These are phyloP conservation scores for Saturnispora dispora DNA, from an alignment of 805 yeast genomes.

Conservation along the genomic window DNA sequence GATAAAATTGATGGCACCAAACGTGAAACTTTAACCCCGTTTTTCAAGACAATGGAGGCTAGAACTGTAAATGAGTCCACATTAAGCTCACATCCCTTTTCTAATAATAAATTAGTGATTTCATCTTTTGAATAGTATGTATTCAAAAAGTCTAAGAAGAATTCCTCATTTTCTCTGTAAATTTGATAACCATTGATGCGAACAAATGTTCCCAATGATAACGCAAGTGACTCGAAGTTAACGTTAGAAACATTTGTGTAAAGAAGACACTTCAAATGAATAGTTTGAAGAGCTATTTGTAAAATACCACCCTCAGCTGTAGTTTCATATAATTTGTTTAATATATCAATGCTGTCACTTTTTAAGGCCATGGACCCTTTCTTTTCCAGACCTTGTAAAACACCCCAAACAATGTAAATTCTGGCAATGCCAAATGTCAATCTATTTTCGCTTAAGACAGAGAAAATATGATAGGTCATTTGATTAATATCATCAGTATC, in stretches of 20 bases:
- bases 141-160: conserved; percentile 30
- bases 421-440: conserved; percentile 63
- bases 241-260: conserved; percentile 27
- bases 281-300: conserved; percentile 41
- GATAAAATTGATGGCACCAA: conserved; percentile 14
- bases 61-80: conserved; percentile 15
- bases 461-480: conserved; percentile 29
- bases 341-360: conserved; percentile 23
- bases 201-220: conserved; percentile 32
- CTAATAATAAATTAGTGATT: conserved; percentile 11
- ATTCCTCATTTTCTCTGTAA: conserved; percentile 29
- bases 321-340: conserved; percentile 30
- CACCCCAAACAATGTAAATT: conserved; percentile 49
- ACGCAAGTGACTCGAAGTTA: conserved; percentile 24
- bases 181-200: conserved; percentile 28
- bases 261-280: conserved; percentile 38
- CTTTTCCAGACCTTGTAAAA: conserved; percentile 40
- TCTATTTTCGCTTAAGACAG: conserved; percentile 37
- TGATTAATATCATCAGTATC: conserved; percentile 12
- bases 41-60: conserved; percentile 13
- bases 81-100: conserved; percentile 6
- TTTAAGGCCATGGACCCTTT: conserved; percentile 9
- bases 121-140: conserved; percentile 14
- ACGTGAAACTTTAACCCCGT: conserved; percentile 3
- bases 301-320: conserved; percentile 35